Conservation (phyloP, 2,329 filamentous ascomycete species). For the Plectosphaerella plurivora region DNA sequence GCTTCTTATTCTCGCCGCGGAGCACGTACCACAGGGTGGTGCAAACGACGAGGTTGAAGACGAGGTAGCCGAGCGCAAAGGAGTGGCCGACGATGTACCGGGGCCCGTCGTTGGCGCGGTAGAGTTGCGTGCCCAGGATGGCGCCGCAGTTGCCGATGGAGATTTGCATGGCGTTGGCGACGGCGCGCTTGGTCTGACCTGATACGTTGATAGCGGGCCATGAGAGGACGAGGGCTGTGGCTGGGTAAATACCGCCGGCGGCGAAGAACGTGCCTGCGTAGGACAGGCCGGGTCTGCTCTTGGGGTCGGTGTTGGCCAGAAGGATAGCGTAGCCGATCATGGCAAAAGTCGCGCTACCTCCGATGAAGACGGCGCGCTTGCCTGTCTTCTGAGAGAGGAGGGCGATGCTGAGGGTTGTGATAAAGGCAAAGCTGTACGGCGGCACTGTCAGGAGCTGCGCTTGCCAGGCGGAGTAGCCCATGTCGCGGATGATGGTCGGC, state of each 20-base stretch:
- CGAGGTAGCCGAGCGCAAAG: conserved; percentile 60
- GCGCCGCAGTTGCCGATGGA: conserved; percentile 67
- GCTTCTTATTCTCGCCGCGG: conserved; percentile 51
- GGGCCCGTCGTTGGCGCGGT: conserved; percentile 55
- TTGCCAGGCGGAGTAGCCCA: conserved; percentile 48
- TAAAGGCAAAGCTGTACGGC: conserved; percentile 58
- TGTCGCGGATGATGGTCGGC: conserved; percentile 49
- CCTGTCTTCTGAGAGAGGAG: conserved; percentile 54
- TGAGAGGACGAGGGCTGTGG: conserved; percentile 57
- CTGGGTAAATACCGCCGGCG: conserved; percentile 63
- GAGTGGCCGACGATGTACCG: conserved; percentile 63
- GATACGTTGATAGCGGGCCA: conserved; percentile 72
- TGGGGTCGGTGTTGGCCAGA: conserved; percentile 42
- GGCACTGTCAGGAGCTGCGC: conserved; percentile 59
- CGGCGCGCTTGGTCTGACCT: conserved; percentile 64
- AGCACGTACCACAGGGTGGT: conserved; percentile 47
- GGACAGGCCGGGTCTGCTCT: conserved; percentile 46
- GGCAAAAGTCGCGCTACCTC: conserved; percentile 50
- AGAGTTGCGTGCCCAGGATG: conserved; percentile 66
- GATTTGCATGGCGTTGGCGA: conserved; percentile 67
- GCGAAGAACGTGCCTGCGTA: conserved; percentile 61
- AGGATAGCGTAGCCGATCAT: conserved; percentile 61
- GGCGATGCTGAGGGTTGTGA: conserved; percentile 54
- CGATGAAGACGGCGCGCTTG: conserved; percentile 60
- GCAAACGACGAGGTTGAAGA: conserved; percentile 53